These are phyloP conservation scores for Nepenthes mirabilis DNA, from an alignment of 148 eudicot species.

Conservation along the genomic window DNA sequence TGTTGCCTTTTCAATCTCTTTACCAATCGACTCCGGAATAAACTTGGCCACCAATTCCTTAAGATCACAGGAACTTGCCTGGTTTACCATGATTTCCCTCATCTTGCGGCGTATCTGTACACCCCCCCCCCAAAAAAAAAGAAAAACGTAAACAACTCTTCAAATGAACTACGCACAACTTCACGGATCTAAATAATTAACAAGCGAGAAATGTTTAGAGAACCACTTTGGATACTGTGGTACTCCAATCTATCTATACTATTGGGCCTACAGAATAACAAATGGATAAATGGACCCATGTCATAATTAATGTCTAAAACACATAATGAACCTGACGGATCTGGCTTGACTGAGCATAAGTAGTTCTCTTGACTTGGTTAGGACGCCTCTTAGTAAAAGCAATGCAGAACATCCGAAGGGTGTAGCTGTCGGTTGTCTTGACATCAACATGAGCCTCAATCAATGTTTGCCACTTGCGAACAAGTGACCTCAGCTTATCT, in stretches of 20 bases:
- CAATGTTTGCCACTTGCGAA: slow-evolving; percentile 64
- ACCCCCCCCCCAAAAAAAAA: too few species aligned
- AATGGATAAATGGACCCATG: not conserved
- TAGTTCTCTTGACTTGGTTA: slow-evolving; percentile 67
- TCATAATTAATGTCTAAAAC: not conserved
- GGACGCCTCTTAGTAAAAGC: slow-evolving; percentile 74
- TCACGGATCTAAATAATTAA: too few species aligned
- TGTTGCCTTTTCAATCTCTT: slow-evolving; percentile 82
- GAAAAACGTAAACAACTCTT: too few species aligned
- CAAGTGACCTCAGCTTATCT: slow-evolving; percentile 67
- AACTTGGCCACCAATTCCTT: slow-evolving; percentile 80
- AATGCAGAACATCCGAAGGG: slow-evolving; percentile 69
- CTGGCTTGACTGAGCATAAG: slow-evolving; percentile 72
- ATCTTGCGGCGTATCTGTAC: slow-evolving; percentile 75
- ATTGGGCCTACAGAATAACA: too few species aligned
- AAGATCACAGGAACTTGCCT: slow-evolving; percentile 67
- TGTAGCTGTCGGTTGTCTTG: slow-evolving; percentile 62
- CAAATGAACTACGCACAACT: too few species aligned
- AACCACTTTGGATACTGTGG: too few species aligned
- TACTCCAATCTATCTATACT: too few species aligned
- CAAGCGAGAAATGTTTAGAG: too few species aligned
- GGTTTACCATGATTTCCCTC: slow-evolving; percentile 81
- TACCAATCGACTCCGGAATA: slow-evolving; percentile 77
- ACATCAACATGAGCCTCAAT: slow-evolving; percentile 87
- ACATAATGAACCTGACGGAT: slow-evolving; percentile 34